phyloP scores from a whole-genome alignment of 495 filamentous ascomycete genomes.

The Hapsidospora chrysogenum region DNA sequence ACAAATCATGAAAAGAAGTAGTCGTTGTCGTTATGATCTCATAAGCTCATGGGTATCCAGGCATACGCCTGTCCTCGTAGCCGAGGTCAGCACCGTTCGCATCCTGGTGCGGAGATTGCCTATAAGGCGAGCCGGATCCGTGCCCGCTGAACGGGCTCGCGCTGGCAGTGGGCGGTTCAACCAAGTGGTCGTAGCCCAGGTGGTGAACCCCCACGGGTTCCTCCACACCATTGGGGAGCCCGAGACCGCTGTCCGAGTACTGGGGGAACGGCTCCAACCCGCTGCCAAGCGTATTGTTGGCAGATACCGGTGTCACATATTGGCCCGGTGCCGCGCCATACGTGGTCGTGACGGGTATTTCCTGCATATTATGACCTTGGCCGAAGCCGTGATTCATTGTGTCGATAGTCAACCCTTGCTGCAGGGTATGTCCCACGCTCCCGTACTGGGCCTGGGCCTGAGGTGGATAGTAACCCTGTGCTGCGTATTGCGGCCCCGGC shows the following conservation, averaged over 20 bases:
- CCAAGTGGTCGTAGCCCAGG: conserved; percentile 11
- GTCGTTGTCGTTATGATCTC: no score
- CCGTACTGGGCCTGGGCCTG: neutral
- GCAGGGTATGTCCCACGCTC: neutral
- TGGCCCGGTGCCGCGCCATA: conserved; percentile 5
- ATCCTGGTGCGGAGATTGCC: conserved; percentile 23
- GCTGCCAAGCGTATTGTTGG: neutral
- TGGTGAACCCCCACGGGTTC: neutral
- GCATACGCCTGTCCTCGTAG: no score
- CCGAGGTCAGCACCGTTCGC: no score
- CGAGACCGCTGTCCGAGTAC: conserved; percentile 11
- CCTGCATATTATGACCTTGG: neutral
- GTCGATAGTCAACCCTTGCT: conserved; percentile 3
- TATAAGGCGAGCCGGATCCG: conserved; percentile 24
- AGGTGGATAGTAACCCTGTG: neutral
- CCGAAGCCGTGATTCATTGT: conserved; percentile 2
- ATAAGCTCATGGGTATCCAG: no score
- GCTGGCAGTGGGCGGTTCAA: conserved; percentile 11
- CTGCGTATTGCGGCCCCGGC: conserved; percentile 5
- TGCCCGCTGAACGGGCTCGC: conserved; percentile 19
- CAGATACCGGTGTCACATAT: conserved; percentile 6
- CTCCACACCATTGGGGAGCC: conserved; percentile 5
- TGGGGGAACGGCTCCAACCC: conserved; percentile 16
- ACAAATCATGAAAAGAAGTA: no score
- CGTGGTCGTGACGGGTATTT: conserved; percentile 8